These are phyloP conservation scores for Podospora anserina DNA, from an alignment of 495 filamentous ascomycete genomes.

Conservation along the genomic window DNA sequence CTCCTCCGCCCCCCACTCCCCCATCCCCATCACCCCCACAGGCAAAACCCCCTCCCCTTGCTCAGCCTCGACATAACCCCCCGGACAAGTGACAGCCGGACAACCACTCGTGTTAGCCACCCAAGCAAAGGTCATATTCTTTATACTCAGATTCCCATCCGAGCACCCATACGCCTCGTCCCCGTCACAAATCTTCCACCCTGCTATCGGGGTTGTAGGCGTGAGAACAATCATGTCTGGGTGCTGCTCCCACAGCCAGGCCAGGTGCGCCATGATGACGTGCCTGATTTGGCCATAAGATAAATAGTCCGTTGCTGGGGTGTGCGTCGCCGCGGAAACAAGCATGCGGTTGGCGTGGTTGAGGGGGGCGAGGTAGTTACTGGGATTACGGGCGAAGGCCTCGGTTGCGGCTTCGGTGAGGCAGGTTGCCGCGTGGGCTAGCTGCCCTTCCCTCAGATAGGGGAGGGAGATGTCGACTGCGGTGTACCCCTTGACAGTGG, in stretches of 20 bases:
- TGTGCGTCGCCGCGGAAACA: conserved; percentile 59
- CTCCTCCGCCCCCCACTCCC: conserved; percentile 85
- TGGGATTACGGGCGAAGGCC: conserved; percentile 29
- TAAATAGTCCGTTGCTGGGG: conserved; percentile 65
- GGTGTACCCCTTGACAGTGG: conserved; percentile 57
- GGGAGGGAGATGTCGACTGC: conserved; percentile 73
- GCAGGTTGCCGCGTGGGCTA: conserved; percentile 78
- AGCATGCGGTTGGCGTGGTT: conserved; percentile 73
- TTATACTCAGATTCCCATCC: conserved; percentile 67
- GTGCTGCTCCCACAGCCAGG: conserved; percentile 64
- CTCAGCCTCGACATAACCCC: conserved; percentile 62
- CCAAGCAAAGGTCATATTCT: conserved; percentile 87
- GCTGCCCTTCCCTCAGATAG: conserved; percentile 66
- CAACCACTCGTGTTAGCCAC: conserved; percentile 79
- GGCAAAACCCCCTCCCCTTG: conserved; percentile 52
- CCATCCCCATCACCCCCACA: conserved; percentile 85
- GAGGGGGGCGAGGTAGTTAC: conserved; percentile 39
- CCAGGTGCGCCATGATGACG: conserved; percentile 79
- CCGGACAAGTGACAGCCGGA: conserved; percentile 74
- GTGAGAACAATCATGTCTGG: conserved; percentile 77
- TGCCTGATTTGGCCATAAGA: conserved; percentile 71
- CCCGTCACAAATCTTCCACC: conserved; percentile 57
- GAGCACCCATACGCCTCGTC: conserved; percentile 63
- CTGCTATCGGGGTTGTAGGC: conserved; percentile 72
- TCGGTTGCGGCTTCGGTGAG: conserved; percentile 60